phyloP scores from a whole-genome alignment of 2,329 filamentous ascomycete species.

The Zopfia rhizophila region DNA sequence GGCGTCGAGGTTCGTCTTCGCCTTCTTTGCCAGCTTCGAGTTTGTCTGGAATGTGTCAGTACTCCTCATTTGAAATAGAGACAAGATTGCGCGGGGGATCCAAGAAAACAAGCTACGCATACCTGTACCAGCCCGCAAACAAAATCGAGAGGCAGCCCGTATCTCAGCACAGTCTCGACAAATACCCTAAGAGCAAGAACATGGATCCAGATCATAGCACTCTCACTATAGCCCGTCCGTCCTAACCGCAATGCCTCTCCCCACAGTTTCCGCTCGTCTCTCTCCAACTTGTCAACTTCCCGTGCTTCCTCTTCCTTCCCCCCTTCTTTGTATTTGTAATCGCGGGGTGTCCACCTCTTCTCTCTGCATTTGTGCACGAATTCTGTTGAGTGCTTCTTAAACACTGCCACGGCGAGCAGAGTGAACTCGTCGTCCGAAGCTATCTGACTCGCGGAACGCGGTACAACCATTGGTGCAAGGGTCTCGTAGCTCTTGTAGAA shows the following conservation, averaged over 20 bases:
- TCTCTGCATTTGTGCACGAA: conserved; percentile 94
- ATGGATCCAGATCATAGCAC: conserved; percentile 95
- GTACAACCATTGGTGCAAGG: conserved; percentile 89
- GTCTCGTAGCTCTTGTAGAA: conserved; percentile 92
- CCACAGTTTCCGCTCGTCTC: conserved; percentile 91
- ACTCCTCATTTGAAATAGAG: neutral
- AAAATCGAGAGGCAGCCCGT: conserved; percentile 91
- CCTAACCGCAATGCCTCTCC: conserved; percentile 88
- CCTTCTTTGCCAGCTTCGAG: conserved; percentile 82
- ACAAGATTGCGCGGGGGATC: neutral
- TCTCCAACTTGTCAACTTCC: conserved; percentile 82
- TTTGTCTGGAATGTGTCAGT: conserved; percentile 69
- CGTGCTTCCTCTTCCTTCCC: conserved; percentile 88
- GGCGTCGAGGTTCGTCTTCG: conserved; percentile 73
- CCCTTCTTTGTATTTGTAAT: conserved; percentile 92
- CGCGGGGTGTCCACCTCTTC: conserved; percentile 91
- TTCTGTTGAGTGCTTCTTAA: conserved; percentile 89
- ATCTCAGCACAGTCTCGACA: conserved; percentile 96
- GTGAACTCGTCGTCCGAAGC: conserved; percentile 90
- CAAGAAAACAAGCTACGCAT: too few species aligned
- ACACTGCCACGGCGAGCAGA: conserved; percentile 87
- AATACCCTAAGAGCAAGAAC: conserved; percentile 91
- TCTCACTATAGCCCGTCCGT: conserved; percentile 93
- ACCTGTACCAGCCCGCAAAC: conserved; percentile 87
- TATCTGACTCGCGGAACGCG: conserved; percentile 82